Conservation (phyloP, 2,329 filamentous ascomycete species). For the Penicillium digitatum region DNA sequence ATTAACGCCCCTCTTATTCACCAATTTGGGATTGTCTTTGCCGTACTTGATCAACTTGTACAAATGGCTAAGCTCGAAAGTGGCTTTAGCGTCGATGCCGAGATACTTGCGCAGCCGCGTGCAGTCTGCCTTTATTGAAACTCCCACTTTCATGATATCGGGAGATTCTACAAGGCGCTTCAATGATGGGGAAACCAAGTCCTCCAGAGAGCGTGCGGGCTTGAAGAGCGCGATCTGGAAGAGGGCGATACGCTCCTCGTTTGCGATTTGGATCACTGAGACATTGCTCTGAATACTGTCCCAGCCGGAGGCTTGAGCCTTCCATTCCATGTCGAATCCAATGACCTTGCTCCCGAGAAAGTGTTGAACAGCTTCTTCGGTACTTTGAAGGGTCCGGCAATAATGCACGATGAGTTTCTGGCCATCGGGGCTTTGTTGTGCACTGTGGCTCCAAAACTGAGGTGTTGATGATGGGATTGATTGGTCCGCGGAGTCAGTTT, state of each 20-base stretch:
- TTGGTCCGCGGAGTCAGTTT: neutral
- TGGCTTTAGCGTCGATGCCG: conserved; percentile 59
- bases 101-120: conserved; percentile 66
- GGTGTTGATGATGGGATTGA: conserved; percentile 1
- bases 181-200: conserved; percentile 68
- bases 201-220: conserved; percentile 37
- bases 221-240: conserved; percentile 72
- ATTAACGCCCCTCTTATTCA: conserved; percentile 64
- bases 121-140: conserved; percentile 67
- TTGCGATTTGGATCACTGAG: conserved; percentile 78
- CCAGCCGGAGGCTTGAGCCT: conserved; percentile 47
- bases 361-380: conserved; percentile 62
- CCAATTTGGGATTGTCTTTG: conserved; percentile 48
- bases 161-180: conserved; percentile 68
- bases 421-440: conserved; percentile 47
- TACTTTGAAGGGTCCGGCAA: conserved; percentile 63
- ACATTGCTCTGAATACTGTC: conserved; percentile 63
- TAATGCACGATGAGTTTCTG: conserved; percentile 69
- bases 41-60: conserved; percentile 72
- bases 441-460: conserved; percentile 33
- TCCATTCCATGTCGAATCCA: conserved; percentile 92
- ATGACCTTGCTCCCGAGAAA: conserved; percentile 68
- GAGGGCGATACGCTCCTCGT: conserved; percentile 68
- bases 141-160: conserved; percentile 69
- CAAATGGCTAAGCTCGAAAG: conserved; percentile 79